phyloP scores from a whole-genome alignment of 441 rosid genomes.

The Sinapis alba region DNA sequence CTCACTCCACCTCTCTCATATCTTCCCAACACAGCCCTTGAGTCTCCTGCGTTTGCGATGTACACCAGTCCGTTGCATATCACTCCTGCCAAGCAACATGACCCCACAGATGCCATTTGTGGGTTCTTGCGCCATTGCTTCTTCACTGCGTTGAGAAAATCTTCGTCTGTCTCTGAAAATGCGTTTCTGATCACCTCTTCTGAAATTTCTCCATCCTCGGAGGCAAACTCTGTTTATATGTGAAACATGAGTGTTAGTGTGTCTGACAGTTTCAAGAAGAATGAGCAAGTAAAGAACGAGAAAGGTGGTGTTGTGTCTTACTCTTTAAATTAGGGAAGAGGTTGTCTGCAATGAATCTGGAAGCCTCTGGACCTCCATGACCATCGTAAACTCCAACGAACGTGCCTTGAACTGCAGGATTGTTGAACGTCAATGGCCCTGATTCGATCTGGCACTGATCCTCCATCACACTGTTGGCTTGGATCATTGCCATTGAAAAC shows the following conservation, averaged over 20 bases:
- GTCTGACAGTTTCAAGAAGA: not conserved
- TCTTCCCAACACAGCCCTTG: conserved; percentile 58
- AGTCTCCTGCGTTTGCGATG: conserved; percentile 63
- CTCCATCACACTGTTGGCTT: conserved; percentile 74
- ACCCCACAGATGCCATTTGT: conserved; percentile 62
- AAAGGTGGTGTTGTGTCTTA: conserved; percentile 37
- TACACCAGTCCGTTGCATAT: conserved; percentile 55
- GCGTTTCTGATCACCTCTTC: conserved; percentile 49
- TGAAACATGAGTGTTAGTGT: conserved; percentile 21
- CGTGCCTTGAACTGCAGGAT: conserved; percentile 62
- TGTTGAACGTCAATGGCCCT: conserved; percentile 54
- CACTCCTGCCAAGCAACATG: conserved; percentile 63
- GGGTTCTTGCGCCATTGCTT: conserved; percentile 58
- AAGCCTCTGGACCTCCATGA: conserved; percentile 88
- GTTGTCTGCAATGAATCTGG: conserved; percentile 60
- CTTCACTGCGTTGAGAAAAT: conserved; percentile 50
- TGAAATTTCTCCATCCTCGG: conserved; percentile 44
- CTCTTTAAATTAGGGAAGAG: conserved; percentile 68
- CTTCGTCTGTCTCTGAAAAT: conserved; percentile 51
- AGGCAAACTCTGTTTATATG: conserved; percentile 45
- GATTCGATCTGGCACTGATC: conserved; percentile 92
- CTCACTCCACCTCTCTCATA: conserved; percentile 44
- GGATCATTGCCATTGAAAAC: conserved; percentile 81
- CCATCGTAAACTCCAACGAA: conserved; percentile 86
- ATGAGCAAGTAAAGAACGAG: conserved; percentile 6